phyloP scores from a whole-genome alignment of 1,284 basidiomycete genomes.

The Heterobasidion irregulare region DNA sequence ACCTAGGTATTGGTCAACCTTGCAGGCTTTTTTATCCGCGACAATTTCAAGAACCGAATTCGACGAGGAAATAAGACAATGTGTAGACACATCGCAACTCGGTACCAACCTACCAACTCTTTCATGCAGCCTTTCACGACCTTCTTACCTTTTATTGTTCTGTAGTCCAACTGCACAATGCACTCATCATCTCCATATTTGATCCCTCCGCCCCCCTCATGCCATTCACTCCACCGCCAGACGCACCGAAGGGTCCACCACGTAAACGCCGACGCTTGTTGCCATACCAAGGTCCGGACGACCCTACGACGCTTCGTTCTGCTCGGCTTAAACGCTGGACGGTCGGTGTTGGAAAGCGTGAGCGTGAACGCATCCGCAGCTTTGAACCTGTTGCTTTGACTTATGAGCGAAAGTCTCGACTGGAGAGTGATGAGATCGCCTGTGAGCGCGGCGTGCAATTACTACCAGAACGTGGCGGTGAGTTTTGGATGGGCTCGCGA shows the following conservation, averaged over 20 bases:
- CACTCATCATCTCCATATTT: slow-evolving; percentile 72
- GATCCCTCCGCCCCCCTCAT: slow-evolving; percentile 66
- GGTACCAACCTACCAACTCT: slow-evolving; percentile 24
- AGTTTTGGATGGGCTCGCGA: slow-evolving; percentile 8
- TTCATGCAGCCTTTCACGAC: background rate
- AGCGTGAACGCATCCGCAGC: slow-evolving; percentile 60
- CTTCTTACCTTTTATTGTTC: background rate
- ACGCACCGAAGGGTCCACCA: slow-evolving; percentile 52
- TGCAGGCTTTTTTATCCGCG: slow-evolving; percentile 61
- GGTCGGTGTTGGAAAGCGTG: slow-evolving; percentile 58
- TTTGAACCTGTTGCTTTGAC: slow-evolving; percentile 29
- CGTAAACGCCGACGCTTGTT: slow-evolving; percentile 64
- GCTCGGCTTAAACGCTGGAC: slow-evolving; percentile 67
- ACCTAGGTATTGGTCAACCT: slow-evolving; percentile 48
- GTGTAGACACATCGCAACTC: slow-evolving; percentile 54
- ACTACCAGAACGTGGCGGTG: slow-evolving; percentile 57
- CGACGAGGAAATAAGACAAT: slow-evolving; percentile 57
- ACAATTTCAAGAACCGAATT: slow-evolving; percentile 66
- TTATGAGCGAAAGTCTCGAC: slow-evolving; percentile 26
- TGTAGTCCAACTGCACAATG: slow-evolving; percentile 71
- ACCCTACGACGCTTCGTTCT: slow-evolving; percentile 46
- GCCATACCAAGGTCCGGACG: slow-evolving; percentile 61
- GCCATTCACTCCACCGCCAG: slow-evolving; percentile 52
- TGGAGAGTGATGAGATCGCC: slow-evolving; percentile 56
- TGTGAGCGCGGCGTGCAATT: slow-evolving; percentile 61